Base-by-base conservation (phyloP, 2,329 filamentous ascomycete species). In the Alternaria sp. region DNA sequence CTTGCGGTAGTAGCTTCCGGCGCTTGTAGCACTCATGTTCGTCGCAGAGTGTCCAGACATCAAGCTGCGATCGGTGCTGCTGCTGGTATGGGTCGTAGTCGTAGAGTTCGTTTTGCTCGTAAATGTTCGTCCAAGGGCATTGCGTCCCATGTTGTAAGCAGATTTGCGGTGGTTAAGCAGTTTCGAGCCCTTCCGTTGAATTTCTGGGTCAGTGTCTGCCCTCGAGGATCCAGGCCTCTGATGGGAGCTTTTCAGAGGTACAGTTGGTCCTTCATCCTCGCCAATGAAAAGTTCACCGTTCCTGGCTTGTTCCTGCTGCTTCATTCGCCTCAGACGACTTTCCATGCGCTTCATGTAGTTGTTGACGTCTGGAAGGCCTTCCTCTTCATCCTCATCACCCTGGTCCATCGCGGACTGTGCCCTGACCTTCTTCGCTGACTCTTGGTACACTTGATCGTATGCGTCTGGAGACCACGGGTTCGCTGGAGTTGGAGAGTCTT, bases 331-430 rank as follows among this genome's bases (percentile, higher is more conserved):
- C 44, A 97, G 82, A 37, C 93, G 89, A 68, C 88, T 91, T 77
- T 98, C 95, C 94, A 98, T 97, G 53, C 94, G 88, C 73, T 96
- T 89, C 5, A 97, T 93, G 73, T 97, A 97, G 73, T 92, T 94
- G 75, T 89, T 92, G 11, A 97, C 83, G 71, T 94, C 89, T 18
- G 92, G 90, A 4, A 89, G 87, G 1, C 88, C 84, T 44, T 86
- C 86, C 51, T 85, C 86, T 30, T 75, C 88, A 67, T 91, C 88
- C 49, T 83, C 81, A 37, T 82, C 80, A n/a, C 74, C 71, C 44
- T 76, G 86, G 1, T 92, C 93, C 74, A 93, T 85, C 0, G 93
- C 91, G 5, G 93, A 96, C 67, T 92, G 86, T 0, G 94, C 68
- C 69, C 80, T 76, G 73, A 64, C 75, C 74, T 64, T 79, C 75